Base-by-base conservation (phyloP, 2,329 filamentous ascomycete genomes). In the Bipolaris gigantea region DNA sequence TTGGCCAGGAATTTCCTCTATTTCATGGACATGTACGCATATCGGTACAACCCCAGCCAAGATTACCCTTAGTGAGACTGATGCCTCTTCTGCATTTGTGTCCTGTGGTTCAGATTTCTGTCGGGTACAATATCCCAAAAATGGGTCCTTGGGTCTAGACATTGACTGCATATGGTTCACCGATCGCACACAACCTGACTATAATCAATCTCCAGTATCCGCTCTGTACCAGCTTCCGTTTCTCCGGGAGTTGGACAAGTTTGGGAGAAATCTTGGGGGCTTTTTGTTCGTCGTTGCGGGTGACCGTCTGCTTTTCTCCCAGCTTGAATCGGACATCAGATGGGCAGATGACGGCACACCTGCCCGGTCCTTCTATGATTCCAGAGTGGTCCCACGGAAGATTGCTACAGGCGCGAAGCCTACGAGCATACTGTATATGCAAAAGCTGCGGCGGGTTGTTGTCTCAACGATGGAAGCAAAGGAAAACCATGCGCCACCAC, bases 201-300 rank as follows among this genome's bases (percentile, higher is more conserved):
- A 72, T 18, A 53, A 64, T 16, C 73, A 76, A 53, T 59, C 56
- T 18, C 51, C 67, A 6, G 52, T 75, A 3, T 69, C 70, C 3
- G 70, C 73, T 5, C 47, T 71, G 2, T 66, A 64, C 48, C 73
- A 75, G 45, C 52, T 75, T 1, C 66, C 69, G 6, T 56, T 61
- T 2, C 19, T 53, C 2, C n/a, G 10, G 3, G 38, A 53, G 5
- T 67, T 73, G 46, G 64, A 74, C 18, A 71, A 74, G 33, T 61
- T 70, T 21, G 69, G 75, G 13, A 67, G 77, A 44, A 68, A 75
- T 13, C 63, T 79, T 10, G 69, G 71, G 13, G 76, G 76, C 2
- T 76, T 79, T 34, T 65, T 83, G 9, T 76, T 82, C 39, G 80
- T 77, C 35, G 76, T 81, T 43, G 75, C 77, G 16, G 77, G 79